These are phyloP conservation scores for Diaporthe destruens DNA, from an alignment of 2,329 filamentous ascomycete genomes.

Conservation along the genomic window DNA sequence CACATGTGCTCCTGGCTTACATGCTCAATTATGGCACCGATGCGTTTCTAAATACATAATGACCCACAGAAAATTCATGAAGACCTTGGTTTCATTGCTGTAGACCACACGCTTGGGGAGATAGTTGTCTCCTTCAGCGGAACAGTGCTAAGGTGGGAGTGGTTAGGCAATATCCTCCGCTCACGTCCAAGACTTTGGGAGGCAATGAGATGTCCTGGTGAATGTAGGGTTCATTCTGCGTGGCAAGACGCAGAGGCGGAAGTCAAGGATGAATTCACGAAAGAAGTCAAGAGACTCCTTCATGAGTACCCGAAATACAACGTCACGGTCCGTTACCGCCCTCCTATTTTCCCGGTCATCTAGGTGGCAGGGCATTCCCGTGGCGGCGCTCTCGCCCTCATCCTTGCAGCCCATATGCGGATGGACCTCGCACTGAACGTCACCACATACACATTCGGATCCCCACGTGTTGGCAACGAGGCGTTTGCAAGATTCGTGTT, in stretches of 20 bases:
- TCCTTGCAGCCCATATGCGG: background rate
- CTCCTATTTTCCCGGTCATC: background rate
- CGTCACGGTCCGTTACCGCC: background rate
- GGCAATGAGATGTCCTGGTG: background rate
- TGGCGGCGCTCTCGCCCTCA: background rate
- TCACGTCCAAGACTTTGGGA: background rate
- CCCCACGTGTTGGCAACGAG: background rate
- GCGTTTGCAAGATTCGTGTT: slow-evolving; percentile 1
- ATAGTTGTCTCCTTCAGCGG: background rate
- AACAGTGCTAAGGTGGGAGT: background rate
- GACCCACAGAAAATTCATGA: background rate
- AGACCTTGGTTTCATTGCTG: background rate
- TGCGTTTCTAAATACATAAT: background rate
- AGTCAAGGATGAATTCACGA: background rate
- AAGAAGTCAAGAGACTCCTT: background rate
- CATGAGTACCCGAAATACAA: background rate
- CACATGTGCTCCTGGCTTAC: background rate
- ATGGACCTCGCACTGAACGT: background rate
- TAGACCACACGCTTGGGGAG: background rate
- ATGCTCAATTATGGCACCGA: background rate
- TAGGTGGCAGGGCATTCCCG: background rate
- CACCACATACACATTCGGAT: background rate
- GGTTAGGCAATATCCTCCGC: background rate
- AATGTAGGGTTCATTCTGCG: background rate
- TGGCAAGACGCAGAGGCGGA: background rate